These are phyloP conservation scores for Candida chauliodis DNA, from an alignment of 805 yeast species.

Conservation along the genomic window DNA sequence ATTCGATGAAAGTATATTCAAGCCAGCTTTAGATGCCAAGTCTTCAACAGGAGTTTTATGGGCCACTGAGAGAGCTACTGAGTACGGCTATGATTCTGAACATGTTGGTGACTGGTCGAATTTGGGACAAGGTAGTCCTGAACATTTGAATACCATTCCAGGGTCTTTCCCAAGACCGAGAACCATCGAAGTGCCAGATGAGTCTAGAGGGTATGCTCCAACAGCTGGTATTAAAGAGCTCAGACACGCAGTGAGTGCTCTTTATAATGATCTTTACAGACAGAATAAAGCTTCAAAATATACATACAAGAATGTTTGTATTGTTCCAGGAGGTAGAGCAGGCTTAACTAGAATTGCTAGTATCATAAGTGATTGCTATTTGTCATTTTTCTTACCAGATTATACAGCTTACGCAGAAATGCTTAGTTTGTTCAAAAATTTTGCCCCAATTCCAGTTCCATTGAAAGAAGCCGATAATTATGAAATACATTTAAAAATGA, in stretches of 20 bases:
- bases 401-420: constrained; percentile 65
- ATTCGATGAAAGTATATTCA: constrained; percentile 41
- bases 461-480: constrained; percentile 55
- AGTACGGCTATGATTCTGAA: constrained; percentile 47
- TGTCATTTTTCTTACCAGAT: constrained; percentile 59
- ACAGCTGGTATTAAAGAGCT: constrained; percentile 54
- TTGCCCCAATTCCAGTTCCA: constrained; percentile 62
- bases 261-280: constrained; percentile 54
- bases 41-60: constrained; percentile 63
- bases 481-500: constrained; percentile 50
- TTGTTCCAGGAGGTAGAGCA: constrained; percentile 65
- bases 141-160: constrained; percentile 54
- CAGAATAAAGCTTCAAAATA: constrained; percentile 47
- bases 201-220: constrained; percentile 55
- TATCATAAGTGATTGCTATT: constrained; percentile 54
- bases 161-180: constrained; percentile 57
- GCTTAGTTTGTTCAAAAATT: constrained; percentile 59
- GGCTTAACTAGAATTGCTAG: constrained; percentile 62
- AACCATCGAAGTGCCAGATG: constrained; percentile 43
- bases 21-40: constrained; percentile 56
- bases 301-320: constrained; percentile 57
- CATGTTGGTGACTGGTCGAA: constrained; percentile 50
- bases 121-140: constrained; percentile 65
- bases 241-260: constrained; percentile 55
- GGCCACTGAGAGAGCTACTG: constrained; percentile 60